Base-by-base conservation (phyloP, 1,139 yeast species). In the Saccharomyces hybrid region DNA sequence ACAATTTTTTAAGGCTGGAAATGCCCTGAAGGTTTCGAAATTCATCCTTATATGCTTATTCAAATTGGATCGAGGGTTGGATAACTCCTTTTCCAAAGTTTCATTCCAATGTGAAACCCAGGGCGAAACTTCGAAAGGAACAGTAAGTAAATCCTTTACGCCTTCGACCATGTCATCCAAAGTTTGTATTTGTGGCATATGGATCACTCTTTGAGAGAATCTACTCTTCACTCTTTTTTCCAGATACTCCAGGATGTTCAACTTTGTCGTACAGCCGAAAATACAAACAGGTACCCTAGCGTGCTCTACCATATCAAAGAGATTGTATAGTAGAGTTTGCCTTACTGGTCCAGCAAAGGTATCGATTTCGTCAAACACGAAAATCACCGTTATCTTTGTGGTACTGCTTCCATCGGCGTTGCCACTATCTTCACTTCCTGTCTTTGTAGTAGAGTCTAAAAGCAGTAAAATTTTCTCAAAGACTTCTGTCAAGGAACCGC, bases 161-260 rank as follows among this genome's bases (percentile, higher is more conserved):
- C 61, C 67, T 49, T 52, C 61, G 16, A 66, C 54, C 60, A 81
- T 84, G 5, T 74, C 76, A 0, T 76, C 78, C 2, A 80, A 59
- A 5, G 70, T 68, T 2, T 63, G 61, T 0, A 85, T 75, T 53
- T 83, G 83, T 47, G 79, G 78, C 48, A 89, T 74, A 38, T 80
- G 77, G 34, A 88, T 77, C 1, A 87, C 73, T 52, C 96, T 73
- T 66, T 91, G 97, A 34, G 95, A 84, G 69, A 91, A 93, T 58
- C 99, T 75, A 56, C 95, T 86, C 61, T 90, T 80, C 0, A 95
- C 98, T 62, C 99, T 78, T 66, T 91, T 93, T 67, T 95, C 99
- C 54, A 93, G 75, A 60, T 82, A 76, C 63, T 93, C 98, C 52
- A 91, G 75, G 0, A 89, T 78, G 7, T 88, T 88, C 38, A 88